Evolutionary conservation across 2,329 filamentous ascomycete species (phyloP), one percentile per base, ranked within the genome.

Genomic region (Cercospora zeina): DNA sequence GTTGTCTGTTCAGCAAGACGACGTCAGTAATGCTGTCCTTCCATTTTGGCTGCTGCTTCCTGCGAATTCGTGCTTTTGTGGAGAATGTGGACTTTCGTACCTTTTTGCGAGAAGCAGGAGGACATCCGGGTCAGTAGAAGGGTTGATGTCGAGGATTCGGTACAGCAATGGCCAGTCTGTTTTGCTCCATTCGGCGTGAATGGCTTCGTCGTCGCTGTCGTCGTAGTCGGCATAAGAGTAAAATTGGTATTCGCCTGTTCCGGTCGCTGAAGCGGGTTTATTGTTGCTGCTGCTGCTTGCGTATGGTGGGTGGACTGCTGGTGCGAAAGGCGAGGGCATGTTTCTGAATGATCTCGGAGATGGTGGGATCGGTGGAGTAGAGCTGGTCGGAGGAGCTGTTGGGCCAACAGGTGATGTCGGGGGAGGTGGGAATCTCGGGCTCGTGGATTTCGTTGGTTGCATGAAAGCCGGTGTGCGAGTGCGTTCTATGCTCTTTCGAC

Each of bases 141-240:
- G 70, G 33, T 69, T 62, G 31, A 72, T 58, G 37, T 68, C 66
- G n/a, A 72, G 45, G 24, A 72, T 69, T 8, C 64, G 66, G 58
- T 71, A 72, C 27, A 69, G 62, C 4, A 71, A 58, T 6, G 65
- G 69, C 69, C 67, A 69, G 7, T 55, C 39, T 5, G 61, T 54
- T 31, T 62, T 65, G 45, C 61, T 55, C 53, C 61, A 60, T 34
- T 63, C 63, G 16, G 53, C 54, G 4, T 50, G 14, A 4, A 47
- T 56, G 13, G 58, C 59, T 33, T 61, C 59, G n/a, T 61, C 59
- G n/a, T 65, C 65, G n/a, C 45, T 53, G 21, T 54, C 39, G 27
- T 42, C 37, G 56, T 67, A 62, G 56, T 62, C 54, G 39, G 61
- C 61, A 10, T 63, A 63, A 1, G 61, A 56, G 30, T 63, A 63